Evolutionary conservation across 257 asterid genomes (phyloP), one percentile per base, ranked within the genome.

Genomic region (Eucommia ulmoides): DNA sequence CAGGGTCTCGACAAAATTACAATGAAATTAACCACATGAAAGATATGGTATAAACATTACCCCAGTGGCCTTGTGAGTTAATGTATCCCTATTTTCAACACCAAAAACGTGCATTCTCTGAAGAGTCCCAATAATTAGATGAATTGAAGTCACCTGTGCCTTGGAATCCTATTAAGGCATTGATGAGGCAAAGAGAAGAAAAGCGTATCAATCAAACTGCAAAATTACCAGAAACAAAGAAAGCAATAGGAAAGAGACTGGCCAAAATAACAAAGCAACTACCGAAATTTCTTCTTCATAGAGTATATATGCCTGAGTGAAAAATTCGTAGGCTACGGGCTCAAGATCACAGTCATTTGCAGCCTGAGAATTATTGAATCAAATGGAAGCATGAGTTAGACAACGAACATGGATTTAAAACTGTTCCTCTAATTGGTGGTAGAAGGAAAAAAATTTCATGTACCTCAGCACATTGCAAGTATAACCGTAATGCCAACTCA

Each of bases 391-490:
- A n/a, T 29, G 8, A 29, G 7, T 29, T 5, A 29, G 38, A 7
- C 7, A 29, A 29, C 7, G 38, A 7, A 29, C 38, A 29, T 12
- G 12, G 12, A 29, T 29, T 29, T 29, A 5, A 29, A 12, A 29
- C 7, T 5, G 38, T 5, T 5, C 38, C 38, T 29, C 12, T 29
- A 29, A 29, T 12, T 12, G 38, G 38, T 12, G 12, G 38, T 29
- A 57, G 65, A 50, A 25, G 48, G 51, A 19, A 49, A 41, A 52
- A 8, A 42, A 6, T 42, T 8, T 19, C 18, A 45, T 49, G 54
- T 79, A 91, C 99, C 97, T 91, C 99, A 56, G 99, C 99, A 67
- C 99, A 91, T 64, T 91, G 88, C 59, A 86, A 74, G 73, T 86
- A 91, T 60, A 91, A 67, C 53, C 67, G 77, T 58, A 91, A 58